A percentile compares a stretch with the other conserved stretches of the same genome.
These are phyloP conservation scores for Clitopilus hobsonii DNA, from an alignment of 768 basidiomycete species.

Conservation along the genomic window DNA sequence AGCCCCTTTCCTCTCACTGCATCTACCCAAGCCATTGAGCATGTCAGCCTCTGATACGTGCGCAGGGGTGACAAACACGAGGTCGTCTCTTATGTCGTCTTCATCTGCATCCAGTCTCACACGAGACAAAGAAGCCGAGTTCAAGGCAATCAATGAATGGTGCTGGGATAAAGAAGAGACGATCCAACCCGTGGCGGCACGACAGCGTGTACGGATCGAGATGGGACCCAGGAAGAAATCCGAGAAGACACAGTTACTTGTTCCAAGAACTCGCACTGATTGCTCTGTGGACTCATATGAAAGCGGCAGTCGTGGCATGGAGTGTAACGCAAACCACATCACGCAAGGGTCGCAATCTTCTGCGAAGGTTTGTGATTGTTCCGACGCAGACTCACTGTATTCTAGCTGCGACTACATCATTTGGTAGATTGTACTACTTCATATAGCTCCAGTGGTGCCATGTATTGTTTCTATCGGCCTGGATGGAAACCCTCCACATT, in stretches of 20 bases:
- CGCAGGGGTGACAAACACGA: background rate
- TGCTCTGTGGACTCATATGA: too few relatives aligned
- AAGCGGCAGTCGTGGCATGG: too few relatives aligned
- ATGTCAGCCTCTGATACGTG: background rate
- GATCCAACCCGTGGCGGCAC: background rate
- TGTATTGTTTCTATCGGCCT: too few relatives aligned
- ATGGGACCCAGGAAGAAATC: background rate
- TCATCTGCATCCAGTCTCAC: background rate
- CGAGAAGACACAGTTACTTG: background rate
- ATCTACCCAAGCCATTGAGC: background rate
- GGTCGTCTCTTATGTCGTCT: background rate
- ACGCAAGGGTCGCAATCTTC: too few relatives aligned
- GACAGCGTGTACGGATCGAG: background rate
- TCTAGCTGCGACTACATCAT: too few relatives aligned
- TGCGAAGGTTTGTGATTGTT: too few relatives aligned
- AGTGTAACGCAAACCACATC: too few relatives aligned
- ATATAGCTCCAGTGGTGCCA: too few relatives aligned
- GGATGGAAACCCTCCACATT: too few relatives aligned
- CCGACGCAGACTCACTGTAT: too few relatives aligned
- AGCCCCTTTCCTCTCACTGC: background rate
- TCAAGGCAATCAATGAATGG: background rate
- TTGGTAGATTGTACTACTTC: too few relatives aligned
- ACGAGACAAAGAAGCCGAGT: background rate
- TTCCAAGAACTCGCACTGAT: background rate
- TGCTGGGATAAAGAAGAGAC: background rate